Percentiles rank a stretch among this genome's conserved stretches.
Conservation (phyloP, 306 rosid species). For the Purshia tridentata region DNA sequence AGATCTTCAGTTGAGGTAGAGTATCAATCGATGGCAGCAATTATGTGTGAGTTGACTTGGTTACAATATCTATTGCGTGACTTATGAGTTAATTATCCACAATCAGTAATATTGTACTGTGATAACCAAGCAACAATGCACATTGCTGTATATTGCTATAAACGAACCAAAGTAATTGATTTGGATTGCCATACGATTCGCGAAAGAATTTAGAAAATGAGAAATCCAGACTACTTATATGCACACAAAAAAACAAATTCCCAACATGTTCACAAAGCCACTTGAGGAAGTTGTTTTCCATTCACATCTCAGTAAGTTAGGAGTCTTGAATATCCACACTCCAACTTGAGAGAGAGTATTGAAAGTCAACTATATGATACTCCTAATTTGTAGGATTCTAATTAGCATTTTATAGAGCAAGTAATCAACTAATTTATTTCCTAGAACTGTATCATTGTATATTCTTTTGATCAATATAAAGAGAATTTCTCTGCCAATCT, state of each 20-base stretch:
- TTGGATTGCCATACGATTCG: background rate
- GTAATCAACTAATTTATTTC: too few relatives aligned
- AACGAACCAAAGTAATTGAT: background rate
- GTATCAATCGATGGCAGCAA: background rate
- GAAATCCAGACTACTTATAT: background rate
- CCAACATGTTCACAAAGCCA: background rate
- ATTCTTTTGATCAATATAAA: too few relatives aligned
- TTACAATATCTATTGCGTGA: background rate
- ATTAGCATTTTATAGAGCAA: too few relatives aligned
- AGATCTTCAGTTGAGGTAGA: background rate
- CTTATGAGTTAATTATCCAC: background rate
- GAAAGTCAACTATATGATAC: too few relatives aligned
- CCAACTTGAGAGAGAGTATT: too few relatives aligned
- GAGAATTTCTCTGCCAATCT: too few relatives aligned
- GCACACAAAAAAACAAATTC: background rate
- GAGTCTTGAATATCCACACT: background rate
- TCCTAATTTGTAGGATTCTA: too few relatives aligned
- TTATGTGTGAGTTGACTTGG: background rate
- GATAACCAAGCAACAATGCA: background rate
- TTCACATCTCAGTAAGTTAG: background rate
- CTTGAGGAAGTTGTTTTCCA: background rate
- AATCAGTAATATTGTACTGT: background rate
- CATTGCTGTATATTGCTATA: background rate
- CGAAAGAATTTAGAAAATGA: background rate
- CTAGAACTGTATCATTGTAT: too few relatives aligned